Conservation (phyloP, 2,329 filamentous ascomycete species). For the Delphinella strobiligena region DNA sequence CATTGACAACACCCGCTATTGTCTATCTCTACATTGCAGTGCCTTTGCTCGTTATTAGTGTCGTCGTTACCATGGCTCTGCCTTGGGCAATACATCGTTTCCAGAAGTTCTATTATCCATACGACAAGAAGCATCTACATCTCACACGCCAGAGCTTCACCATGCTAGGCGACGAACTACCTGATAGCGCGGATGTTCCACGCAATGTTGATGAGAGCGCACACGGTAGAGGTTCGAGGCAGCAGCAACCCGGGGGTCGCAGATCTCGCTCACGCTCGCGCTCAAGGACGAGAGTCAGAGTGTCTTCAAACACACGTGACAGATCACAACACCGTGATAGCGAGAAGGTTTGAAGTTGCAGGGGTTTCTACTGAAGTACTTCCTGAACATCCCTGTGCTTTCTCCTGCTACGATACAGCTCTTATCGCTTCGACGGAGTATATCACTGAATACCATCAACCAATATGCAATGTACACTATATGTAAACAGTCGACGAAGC, state of each 20-base stretch:
- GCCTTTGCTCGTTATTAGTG: slow-evolving; percentile 18
- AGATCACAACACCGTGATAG: neutral
- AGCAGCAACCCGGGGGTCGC: neutral
- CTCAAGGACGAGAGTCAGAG: neutral
- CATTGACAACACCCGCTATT: slow-evolving; percentile 18
- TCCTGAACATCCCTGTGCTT: no score
- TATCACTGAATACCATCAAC: no score
- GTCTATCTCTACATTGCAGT: slow-evolving; percentile 22
- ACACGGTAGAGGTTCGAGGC: neutral
- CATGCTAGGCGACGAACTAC: slow-evolving; percentile 23
- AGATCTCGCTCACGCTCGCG: neutral
- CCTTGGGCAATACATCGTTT: slow-evolving; percentile 16
- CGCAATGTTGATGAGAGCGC: neutral
- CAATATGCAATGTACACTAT: no score
- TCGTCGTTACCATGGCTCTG: slow-evolving; percentile 17
- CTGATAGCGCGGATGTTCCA: slow-evolving; percentile 16
- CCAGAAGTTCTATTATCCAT: slow-evolving; percentile 17
- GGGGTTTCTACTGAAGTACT: no score
- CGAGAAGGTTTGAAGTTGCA: neutral
- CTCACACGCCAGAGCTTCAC: slow-evolving; percentile 20
- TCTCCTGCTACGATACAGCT: no score
- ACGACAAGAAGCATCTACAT: slow-evolving; percentile 14
- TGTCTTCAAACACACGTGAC: neutral
- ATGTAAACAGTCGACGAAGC: no score
- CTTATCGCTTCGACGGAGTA: no score